Evolutionary conservation across 306 rosid species (phyloP).

Genomic region (Gastrolobium villosum): DNA sequence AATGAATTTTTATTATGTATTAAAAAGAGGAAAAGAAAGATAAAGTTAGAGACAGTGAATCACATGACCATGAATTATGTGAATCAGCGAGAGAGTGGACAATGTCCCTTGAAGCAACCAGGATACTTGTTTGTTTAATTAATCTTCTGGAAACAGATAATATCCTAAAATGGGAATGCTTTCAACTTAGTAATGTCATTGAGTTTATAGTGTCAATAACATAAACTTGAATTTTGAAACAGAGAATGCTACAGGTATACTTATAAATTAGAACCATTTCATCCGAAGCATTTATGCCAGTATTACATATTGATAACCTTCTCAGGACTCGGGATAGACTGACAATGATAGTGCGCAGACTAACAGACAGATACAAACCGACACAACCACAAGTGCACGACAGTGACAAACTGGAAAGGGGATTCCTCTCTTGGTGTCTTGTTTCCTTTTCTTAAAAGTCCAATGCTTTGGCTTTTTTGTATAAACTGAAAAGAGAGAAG

Average conservation of each 20-base stretch:
- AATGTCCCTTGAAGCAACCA: constrained; percentile 35
- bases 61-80: constrained; percentile 19
- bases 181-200: constrained; percentile 24
- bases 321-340: constrained; percentile 19
- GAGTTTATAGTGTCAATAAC: neutral
- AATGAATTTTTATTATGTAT: constrained; percentile 1
- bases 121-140: constrained; percentile 10
- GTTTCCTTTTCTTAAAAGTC: constrained; percentile 22
- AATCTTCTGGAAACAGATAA: constrained; percentile 13
- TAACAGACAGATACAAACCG: neutral
- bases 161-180: constrained; percentile 1
- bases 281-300: constrained; percentile 28
- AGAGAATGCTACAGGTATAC: constrained; percentile 2
- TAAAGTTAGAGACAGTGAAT: constrained; percentile 15
- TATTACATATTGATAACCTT: constrained; percentile 30
- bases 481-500: neutral
- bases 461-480: constrained; percentile 4
- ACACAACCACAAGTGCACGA: neutral
- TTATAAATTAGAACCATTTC: constrained; percentile 4
- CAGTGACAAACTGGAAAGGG: constrained; percentile 7
- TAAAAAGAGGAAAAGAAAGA: neutral
- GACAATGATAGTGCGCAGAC: constrained; percentile 3
- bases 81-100: neutral
- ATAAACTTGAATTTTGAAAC: constrained; percentile 1
- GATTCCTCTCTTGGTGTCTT: constrained; percentile 24